A percentile compares a stretch with the other conserved stretches of the same genome.
Evolutionary conservation across 768 basidiomycete genomes (phyloP).

Genomic region (Russula lepida): DNA sequence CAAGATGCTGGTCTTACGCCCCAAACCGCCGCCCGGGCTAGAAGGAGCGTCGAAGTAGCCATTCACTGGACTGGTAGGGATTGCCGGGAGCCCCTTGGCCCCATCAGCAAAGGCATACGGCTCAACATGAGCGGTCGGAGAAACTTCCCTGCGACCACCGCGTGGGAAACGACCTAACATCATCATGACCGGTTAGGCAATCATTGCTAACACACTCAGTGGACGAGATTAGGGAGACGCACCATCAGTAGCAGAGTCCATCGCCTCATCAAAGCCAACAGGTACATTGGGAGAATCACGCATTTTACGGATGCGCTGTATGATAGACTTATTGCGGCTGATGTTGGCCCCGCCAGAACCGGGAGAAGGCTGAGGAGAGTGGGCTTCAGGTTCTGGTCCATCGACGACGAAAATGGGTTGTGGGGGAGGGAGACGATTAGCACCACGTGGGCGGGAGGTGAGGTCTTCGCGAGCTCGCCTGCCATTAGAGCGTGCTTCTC

Average conservation of each 20-base stretch:
- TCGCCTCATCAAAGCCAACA: conserved; percentile 36
- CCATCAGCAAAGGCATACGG: conserved; percentile 61
- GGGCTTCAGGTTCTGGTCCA: conserved; percentile 27
- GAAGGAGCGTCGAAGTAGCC: conserved; percentile 5
- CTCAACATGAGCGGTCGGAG: conserved; percentile 33
- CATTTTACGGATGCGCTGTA: conserved; percentile 86
- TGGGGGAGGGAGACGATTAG: conserved; percentile 66
- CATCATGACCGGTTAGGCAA: conserved; percentile 60
- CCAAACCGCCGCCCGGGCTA: conserved; percentile 12
- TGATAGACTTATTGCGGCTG: conserved; percentile 73
- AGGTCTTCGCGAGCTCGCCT: conserved; percentile 38
- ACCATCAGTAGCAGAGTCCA: conserved; percentile 31
- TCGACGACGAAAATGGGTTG: conserved; percentile 62
- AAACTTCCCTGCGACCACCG: conserved; percentile 32
- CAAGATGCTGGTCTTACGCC: conserved; percentile 20
- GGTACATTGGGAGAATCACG: conserved; percentile 80
- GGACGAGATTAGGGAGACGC: conserved; percentile 38
- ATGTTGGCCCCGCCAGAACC: conserved; percentile 38
- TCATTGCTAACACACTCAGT: conserved; percentile 26
- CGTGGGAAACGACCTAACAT: conserved; percentile 62
- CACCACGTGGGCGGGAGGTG: conserved; percentile 25
- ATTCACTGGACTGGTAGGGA: conserved; percentile 29
- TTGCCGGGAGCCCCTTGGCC: conserved; percentile 47
- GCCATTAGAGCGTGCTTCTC: conserved; percentile 20
- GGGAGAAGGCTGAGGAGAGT: conserved; percentile 33